Base-by-base conservation (phyloP, 2,329 filamentous ascomycete genomes). In the Colletotrichum sp. region DNA sequence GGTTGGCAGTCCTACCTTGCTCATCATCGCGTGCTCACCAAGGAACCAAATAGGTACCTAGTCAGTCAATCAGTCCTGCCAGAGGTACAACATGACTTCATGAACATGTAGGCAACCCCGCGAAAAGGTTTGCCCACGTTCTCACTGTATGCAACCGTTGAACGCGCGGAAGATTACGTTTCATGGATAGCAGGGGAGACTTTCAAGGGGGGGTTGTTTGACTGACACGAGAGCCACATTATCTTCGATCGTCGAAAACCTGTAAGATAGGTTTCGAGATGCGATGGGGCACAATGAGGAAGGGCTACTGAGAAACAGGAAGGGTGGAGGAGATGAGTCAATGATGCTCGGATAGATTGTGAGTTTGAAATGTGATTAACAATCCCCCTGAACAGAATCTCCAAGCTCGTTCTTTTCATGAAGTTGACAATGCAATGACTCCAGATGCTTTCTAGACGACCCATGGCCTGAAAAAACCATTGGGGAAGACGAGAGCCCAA, bases 221-320 rank as follows among this genome's bases (percentile, higher is more conserved):
- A 48, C 44, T 6, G n/a, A 1, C 3, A 48, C 1, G 44, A 22
- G 44, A 48, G 0, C n/a, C 44, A 13, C 44, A 3, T 22, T 4
- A 44, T 44, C 39, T 44, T 44, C 39, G 0, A 19, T 44, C 39
- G 9, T 44, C 8, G 44, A 22, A 48, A 48, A 12, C 44, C 44
- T 0, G 44, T 7, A n/a, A 12, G 44, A n/a, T 48, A 22, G 11
- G 11, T 22, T 48, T 0, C 3, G 44, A 48, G 19, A 22, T 48
- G 0, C 11, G 19, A 12, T 12, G 3, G 19, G 11, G 1, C 44
- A 48, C n/a, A 0, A 7, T 0, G 0, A n/a, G 19, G 9, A 12
- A 11, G n/a, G 19, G 11, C n/a, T n/a, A 22, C 2, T 13, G 44
- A 22, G 19, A 48, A 48, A 22, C 1, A 19, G 16, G 0, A 44